A percentile compares a stretch with the other conserved stretches of the same genome.
These are phyloP conservation scores for Phoenix dactylifera DNA, from an alignment of 176 grass and related monocot genomes.

Conservation along the genomic window DNA sequence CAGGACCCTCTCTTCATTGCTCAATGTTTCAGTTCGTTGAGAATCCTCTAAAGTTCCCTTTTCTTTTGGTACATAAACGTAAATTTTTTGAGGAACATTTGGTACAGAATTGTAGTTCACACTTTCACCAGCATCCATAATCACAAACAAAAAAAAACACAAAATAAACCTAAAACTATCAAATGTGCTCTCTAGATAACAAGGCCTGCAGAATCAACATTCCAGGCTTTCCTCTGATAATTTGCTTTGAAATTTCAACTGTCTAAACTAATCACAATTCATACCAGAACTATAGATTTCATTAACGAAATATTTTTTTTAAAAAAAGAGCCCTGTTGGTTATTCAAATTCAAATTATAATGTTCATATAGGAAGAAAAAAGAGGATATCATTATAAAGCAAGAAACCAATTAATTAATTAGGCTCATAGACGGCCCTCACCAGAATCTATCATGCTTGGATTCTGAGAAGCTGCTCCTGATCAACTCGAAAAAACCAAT, in stretches of 20 bases:
- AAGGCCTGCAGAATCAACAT: no score
- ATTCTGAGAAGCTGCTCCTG: constrained; percentile 17
- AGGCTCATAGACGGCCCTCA: not conserved
- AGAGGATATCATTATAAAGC: not conserved
- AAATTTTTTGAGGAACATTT: not conserved
- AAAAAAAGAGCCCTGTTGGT: no score
- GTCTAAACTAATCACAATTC: no score
- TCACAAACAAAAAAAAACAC: no score
- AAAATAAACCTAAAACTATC: not conserved
- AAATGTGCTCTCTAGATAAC: no score
- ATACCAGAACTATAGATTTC: no score
- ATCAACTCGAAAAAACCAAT: constrained; percentile 9
- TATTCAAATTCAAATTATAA: no score
- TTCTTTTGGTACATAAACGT: not conserved
- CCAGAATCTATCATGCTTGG: constrained; percentile 22
- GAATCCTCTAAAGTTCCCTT: not conserved
- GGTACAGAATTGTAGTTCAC: constrained; percentile 1
- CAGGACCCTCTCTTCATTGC: constrained; percentile 9
- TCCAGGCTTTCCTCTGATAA: no score
- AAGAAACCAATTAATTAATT: not conserved
- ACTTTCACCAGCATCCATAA: constrained; percentile 4
- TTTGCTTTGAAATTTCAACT: no score
- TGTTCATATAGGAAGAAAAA: no score
- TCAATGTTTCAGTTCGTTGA: not conserved
- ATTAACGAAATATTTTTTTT: no score